Base-by-base conservation (phyloP, 73 alveolate species). In the Tetrahymena borealis region DNA sequence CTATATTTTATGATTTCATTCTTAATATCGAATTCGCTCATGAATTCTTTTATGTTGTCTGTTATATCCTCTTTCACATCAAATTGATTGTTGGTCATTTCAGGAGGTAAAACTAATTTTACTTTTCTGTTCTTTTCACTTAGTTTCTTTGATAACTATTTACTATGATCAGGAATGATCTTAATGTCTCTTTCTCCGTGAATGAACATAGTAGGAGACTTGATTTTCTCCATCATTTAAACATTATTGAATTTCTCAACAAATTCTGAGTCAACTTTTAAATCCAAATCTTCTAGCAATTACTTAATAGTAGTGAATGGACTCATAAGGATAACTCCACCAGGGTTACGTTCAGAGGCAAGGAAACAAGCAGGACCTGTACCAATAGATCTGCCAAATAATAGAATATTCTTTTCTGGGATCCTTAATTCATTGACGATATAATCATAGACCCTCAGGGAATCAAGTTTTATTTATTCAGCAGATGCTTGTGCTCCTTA, bases 291-390 rank as follows among this genome's bases (percentile, higher is more conserved):
- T 28, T 20, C 20, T n/a, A 60, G 85, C 37, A 60, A 35, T n/a
- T 60, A 28, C 94, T 96, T 98, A 15, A 98, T 97, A 0, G 99
- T 95, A 39, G 98, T 97, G 92, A 95, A 97, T 28, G 99, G 99
- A 11, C 98, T 95, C 95, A 98, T 94, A 78, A 98, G 94, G 15
- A 98, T 94, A 78, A 98, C 91, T 41, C 97, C 90, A 79, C 93
- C 91, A 24, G 98, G 97, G 90, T 94, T 94, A 78, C 96, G 94
- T n/a, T 93, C 95, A 0, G 98, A 95, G 7, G 99, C 98, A 39
- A 97, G 79, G 90, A 95, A 96, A 60, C 98, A 93, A 13, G 99
- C 98, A n/a, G 99, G 99, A 3, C 99, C 99, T 5, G 95, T 93
- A 11, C 95, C 95, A 10, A 93, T 93, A 0, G 95, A 93, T 33